These are phyloP conservation scores for Geoglossum glabrum DNA, from an alignment of 495 filamentous ascomycete species.

Conservation along the genomic window DNA sequence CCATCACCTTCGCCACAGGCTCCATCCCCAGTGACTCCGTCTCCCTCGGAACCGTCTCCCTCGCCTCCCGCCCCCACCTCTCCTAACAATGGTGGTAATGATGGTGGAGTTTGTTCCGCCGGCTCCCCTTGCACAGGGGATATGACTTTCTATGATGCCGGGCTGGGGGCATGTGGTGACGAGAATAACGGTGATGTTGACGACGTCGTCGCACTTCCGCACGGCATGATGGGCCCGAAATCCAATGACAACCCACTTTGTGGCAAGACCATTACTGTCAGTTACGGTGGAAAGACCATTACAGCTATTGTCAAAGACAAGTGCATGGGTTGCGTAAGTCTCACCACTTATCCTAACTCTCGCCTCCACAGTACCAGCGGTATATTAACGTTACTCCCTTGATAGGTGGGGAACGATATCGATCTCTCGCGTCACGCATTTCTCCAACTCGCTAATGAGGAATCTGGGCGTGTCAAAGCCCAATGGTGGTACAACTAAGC, in stretches of 20 bases:
- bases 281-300: not conserved
- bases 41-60: too few relatives aligned
- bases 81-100: not conserved
- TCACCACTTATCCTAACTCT: not conserved
- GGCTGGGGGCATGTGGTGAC: conserved; percentile 24
- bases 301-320: conserved; percentile 3
- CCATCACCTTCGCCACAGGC: not conserved
- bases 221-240: not conserved
- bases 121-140: conserved; percentile 12
- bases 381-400: not conserved
- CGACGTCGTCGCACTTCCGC: not conserved
- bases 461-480: not conserved
- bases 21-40: not conserved
- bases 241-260: conserved; percentile 4
- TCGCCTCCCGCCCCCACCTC: not conserved
- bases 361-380: not conserved
- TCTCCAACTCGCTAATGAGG: not conserved
- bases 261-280: conserved; percentile 3
- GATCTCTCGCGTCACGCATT: not conserved
- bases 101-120: not conserved
- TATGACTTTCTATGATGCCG: conserved; percentile 23
- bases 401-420: not conserved
- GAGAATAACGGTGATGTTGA: not conserved
- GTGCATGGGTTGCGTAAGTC: conserved; percentile 5
- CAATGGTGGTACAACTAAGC: not conserved